phyloP scores from a whole-genome alignment of 169 alveolate species.

The Eimeria sp. region DNA sequence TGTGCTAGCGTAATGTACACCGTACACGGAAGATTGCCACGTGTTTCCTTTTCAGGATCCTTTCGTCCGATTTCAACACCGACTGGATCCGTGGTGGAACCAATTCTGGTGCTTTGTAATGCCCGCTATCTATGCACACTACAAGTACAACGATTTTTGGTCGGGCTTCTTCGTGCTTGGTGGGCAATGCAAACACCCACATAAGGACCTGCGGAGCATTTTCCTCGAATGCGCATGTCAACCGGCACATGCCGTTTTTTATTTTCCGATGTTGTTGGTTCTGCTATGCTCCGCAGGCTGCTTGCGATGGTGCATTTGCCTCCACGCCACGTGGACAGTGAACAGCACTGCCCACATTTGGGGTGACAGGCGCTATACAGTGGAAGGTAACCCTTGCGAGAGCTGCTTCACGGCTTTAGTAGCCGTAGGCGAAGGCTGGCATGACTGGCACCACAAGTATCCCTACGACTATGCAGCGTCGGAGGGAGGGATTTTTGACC shows the following conservation, averaged over 20 bases:
- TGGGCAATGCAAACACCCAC: background rate
- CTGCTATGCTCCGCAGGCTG: constrained; percentile 84
- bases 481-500: constrained; percentile 86
- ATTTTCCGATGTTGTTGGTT: background rate
- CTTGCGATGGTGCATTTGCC: constrained; percentile 88
- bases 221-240: background rate
- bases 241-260: background rate
- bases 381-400: constrained; percentile 83
- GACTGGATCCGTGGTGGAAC: constrained; percentile 90
- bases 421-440: constrained; percentile 95
- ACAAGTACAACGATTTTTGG: constrained; percentile 88
- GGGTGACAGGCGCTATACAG: constrained; percentile 89
- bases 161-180: constrained; percentile 89
- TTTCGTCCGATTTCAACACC: constrained; percentile 79
- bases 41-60: constrained; percentile 72
- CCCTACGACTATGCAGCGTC: constrained; percentile 93
- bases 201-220: background rate
- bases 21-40: background rate
- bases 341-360: constrained; percentile 91
- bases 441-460: constrained; percentile 93
- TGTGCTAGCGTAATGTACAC: background rate
- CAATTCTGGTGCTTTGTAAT: constrained; percentile 89
- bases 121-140: constrained; percentile 89
- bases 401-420: constrained; percentile 87
- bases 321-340: constrained; percentile 93